Conservation (phyloP, 148 eudicot genomes). For the Rheum nobile region DNA sequence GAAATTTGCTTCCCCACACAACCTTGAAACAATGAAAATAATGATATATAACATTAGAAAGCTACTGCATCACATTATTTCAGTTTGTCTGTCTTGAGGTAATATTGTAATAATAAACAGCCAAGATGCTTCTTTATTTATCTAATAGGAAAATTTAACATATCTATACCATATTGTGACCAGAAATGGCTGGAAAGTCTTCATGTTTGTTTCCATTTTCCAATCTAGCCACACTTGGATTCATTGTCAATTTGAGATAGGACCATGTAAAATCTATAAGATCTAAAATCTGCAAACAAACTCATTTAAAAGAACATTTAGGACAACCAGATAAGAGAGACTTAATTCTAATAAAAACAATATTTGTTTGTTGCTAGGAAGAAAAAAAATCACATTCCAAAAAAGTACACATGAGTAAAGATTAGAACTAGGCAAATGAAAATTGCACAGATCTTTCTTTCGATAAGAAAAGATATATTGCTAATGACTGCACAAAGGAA, state of each 20-base stretch:
- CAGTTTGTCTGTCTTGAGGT: not conserved
- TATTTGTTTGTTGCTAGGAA: not conserved
- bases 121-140: too few species aligned
- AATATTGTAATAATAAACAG: not conserved
- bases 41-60: too few species aligned
- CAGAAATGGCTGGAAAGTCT: too few species aligned
- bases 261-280: conserved; percentile 66
- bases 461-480: too few species aligned
- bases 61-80: not conserved
- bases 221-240: too few species aligned
- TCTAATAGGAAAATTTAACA: too few species aligned
- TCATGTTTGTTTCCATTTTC: too few species aligned
- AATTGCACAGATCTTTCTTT: not conserved
- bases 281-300: conserved; percentile 56
- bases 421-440: not conserved
- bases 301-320: conserved; percentile 9
- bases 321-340: not conserved
- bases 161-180: too few species aligned
- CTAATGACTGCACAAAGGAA: too few species aligned
- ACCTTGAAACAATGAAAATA: conserved; percentile 31
- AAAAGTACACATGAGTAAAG: not conserved
- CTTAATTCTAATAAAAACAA: not conserved
- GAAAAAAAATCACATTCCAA: too few species aligned
- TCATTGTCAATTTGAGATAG: conserved; percentile 31
- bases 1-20: conserved; percentile 60